These are phyloP conservation scores for Kuraishia cidri DNA, from an alignment of 805 yeast species.

Conservation along the genomic window DNA sequence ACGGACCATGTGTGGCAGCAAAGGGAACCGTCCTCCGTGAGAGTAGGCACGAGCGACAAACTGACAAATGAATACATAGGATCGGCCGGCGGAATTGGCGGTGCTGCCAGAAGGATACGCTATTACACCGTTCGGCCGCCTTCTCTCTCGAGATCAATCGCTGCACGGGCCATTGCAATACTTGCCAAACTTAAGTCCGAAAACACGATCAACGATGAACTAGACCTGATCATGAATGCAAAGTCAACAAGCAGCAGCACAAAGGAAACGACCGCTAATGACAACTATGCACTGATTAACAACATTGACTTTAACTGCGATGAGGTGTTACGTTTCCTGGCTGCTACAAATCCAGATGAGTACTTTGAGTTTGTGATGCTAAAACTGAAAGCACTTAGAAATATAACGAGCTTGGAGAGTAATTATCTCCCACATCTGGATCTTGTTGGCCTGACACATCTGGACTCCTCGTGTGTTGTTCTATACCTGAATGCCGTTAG, in stretches of 20 bases:
- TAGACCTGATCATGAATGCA: constrained; percentile 3
- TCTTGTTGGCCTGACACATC: constrained; percentile 29
- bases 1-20: constrained; percentile 28
- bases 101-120: constrained; percentile 21
- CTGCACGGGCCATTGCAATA: constrained; percentile 4
- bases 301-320: constrained; percentile 28
- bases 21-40: constrained; percentile 12
- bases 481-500: constrained; percentile 29
- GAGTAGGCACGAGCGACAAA: constrained; percentile 8
- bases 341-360: constrained; percentile 41
- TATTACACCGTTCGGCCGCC: constrained; percentile 24
- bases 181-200: constrained; percentile 6
- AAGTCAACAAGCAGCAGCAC: background rate
- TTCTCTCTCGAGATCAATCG: constrained; percentile 14
- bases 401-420: constrained; percentile 18
- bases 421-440: constrained; percentile 35
- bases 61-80: constrained; percentile 10
- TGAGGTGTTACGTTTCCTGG: constrained; percentile 31
- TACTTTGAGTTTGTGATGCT: constrained; percentile 25
- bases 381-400: constrained; percentile 18
- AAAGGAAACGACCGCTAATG: too few relatives aligned
- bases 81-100: constrained; percentile 16
- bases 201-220: constrained; percentile 1
- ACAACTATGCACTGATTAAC: too few relatives aligned
- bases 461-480: constrained; percentile 26